Conservation (phyloP, 768 basidiomycete species). For the Xerocomus spinulosus region DNA sequence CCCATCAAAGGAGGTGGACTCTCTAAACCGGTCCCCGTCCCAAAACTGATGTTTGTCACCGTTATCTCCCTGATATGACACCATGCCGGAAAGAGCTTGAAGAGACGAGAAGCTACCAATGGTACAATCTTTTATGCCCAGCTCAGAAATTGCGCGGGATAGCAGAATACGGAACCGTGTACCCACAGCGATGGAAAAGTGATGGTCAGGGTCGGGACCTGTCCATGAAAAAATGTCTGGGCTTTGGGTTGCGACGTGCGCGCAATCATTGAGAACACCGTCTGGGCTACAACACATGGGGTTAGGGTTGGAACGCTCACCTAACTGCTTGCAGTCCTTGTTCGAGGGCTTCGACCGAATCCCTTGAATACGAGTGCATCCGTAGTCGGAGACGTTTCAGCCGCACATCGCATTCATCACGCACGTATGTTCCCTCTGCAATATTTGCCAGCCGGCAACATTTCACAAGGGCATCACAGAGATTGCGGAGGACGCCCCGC, state of each 20-base stretch:
- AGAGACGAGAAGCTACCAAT: slow-evolving; percentile 20
- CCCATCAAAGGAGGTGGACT: slow-evolving; percentile 30
- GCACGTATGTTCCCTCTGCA: not conserved
- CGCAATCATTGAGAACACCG: not conserved
- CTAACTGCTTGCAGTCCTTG: slow-evolving; percentile 33
- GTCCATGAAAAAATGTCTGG: slow-evolving; percentile 51
- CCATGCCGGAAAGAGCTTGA: slow-evolving; percentile 34
- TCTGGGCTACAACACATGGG: not conserved
- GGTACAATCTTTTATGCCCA: slow-evolving; percentile 21
- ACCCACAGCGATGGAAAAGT: slow-evolving; percentile 59
- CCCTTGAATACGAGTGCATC: slow-evolving; percentile 37
- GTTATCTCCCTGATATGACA: slow-evolving; percentile 41
- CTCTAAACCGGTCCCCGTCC: slow-evolving; percentile 15
- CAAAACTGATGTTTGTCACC: slow-evolving; percentile 46
- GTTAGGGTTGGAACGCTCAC: slow-evolving; percentile 27
- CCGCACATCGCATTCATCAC: not conserved
- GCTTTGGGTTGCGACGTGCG: slow-evolving; percentile 24
- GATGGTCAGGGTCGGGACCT: slow-evolving; percentile 58
- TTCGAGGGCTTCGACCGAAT: slow-evolving; percentile 29
- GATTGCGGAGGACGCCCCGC: slow-evolving; percentile 22
- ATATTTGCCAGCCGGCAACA: slow-evolving; percentile 13
- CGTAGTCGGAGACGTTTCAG: slow-evolving; percentile 34
- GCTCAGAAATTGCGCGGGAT: not conserved
- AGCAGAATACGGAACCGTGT: not conserved
- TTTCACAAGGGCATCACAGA: slow-evolving; percentile 26